Evolutionary conservation across 1,284 basidiomycete genomes (phyloP), one percentile per base, ranked within the genome.

Genomic region (Ustilago sp.): DNA sequence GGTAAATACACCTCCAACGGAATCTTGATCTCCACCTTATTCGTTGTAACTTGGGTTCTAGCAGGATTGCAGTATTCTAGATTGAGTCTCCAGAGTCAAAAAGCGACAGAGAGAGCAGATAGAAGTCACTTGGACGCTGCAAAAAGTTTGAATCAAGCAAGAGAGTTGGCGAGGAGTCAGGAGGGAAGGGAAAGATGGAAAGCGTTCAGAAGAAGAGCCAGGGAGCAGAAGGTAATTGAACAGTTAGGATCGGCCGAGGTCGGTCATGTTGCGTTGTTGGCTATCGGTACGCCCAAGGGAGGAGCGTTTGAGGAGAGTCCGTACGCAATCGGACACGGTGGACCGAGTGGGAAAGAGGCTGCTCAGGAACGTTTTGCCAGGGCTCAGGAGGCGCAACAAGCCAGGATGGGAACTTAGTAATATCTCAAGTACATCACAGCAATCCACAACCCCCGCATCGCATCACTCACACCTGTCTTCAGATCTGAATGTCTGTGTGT

Each of bases 21-120:
- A 11, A 39, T 65, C 13, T 76, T 79, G 19, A 66, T 79, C 68
- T 51, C 48, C 28, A 35, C 73, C 7, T 43, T 79, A 1, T 71
- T 79, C 41, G 17, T 79, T 3, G 17, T 76, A 32, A 79, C 74
- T n/a, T 79, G 77, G 77, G 1, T 75, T 17, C 55, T 79, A 3
- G 77, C 74, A 2, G 74, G 70, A 2, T 11, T 76, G 1, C 77
- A 79, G 38, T 79, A 79, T 48, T 43, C 47, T 0, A 53, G 77
- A 1, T n/a, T 79, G 1, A 63, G 59, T 23, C 15, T 69, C 8
- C 70, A 79, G 52, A 69, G 67, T 32, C 59, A 67, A n/a, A 70
- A 73, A 31, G 77, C 77, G 3, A 59, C 73, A 5, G 61, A 76
- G 31, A 38, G 63, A 3, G 74, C 70, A 0, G 74, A 79, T 36